Percentiles rank a stretch among this genome's conserved stretches.
Conservation (phyloP, 2,329 filamentous ascomycete genomes). For the Penicillium concentricum region DNA sequence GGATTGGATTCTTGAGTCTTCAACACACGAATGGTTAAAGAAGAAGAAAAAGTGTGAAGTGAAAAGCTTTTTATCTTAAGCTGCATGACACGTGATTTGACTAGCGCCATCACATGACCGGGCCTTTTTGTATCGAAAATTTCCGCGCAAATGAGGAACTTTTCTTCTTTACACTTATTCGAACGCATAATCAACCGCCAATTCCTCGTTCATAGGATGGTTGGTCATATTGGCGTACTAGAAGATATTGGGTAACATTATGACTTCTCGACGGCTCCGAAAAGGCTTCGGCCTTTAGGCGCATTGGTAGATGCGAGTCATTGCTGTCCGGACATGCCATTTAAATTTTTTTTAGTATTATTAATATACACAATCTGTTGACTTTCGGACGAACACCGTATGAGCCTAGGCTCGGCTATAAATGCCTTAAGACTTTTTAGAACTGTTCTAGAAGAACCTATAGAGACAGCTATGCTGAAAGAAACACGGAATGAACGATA, state of each 20-base stretch:
- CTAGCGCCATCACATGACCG: conserved; percentile 11
- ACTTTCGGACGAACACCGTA: background rate
- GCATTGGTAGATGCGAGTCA: conserved; percentile 39
- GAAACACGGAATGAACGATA: background rate
- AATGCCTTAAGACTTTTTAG: background rate
- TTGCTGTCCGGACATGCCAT: conserved; percentile 40
- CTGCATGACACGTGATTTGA: conserved; percentile 12
- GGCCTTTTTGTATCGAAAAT: conserved; percentile 12
- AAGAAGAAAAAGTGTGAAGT: background rate
- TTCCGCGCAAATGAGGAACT: conserved; percentile 14
- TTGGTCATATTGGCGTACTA: conserved; percentile 52
- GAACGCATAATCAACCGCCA: conserved; percentile 53
- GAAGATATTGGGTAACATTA: conserved; percentile 36
- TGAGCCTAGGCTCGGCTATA: background rate
- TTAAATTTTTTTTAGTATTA: background rate
- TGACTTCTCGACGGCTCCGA: conserved; percentile 34
- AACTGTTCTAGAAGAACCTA: conserved; percentile 1
- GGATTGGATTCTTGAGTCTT: background rate
- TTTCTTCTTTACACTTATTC: conserved; percentile 42
- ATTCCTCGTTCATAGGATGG: conserved; percentile 44
- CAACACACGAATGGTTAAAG: background rate
- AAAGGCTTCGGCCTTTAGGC: conserved; percentile 26
- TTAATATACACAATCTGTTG: background rate
- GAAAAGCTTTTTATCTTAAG: conserved; percentile 7
- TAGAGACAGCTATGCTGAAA: background rate